Evolutionary conservation across 1,139 yeast genomes (phyloP).

Genomic region (Nakaseomyces sp.): DNA sequence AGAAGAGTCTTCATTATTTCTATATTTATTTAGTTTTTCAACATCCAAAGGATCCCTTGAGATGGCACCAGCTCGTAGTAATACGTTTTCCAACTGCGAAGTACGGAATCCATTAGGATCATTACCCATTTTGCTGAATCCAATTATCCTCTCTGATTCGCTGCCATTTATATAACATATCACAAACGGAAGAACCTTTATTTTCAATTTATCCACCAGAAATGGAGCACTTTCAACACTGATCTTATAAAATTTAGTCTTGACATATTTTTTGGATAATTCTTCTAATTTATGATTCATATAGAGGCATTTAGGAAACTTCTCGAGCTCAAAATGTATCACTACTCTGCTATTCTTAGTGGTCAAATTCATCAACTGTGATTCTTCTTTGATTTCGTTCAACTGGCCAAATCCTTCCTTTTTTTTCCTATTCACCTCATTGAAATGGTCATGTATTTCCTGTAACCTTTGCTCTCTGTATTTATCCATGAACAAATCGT

Average conservation of each 20-base stretch:
- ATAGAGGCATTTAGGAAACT: slow-evolving; percentile 49
- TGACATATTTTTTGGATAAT: slow-evolving; percentile 51
- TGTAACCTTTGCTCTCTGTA: slow-evolving; percentile 64
- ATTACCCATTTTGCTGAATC: slow-evolving; percentile 50
- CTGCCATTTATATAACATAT: slow-evolving; percentile 52
- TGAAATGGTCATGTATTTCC: slow-evolving; percentile 44
- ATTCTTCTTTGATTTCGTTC: slow-evolving; percentile 40
- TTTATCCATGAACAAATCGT: slow-evolving; percentile 43
- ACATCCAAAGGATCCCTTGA: background rate
- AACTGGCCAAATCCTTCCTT: slow-evolving; percentile 39
- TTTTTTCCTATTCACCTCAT: slow-evolving; percentile 33
- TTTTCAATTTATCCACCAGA: slow-evolving; percentile 49
- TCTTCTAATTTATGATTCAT: slow-evolving; percentile 44
- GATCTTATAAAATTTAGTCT: slow-evolving; percentile 47
- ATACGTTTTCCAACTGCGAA: slow-evolving; percentile 38
- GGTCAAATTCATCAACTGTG: slow-evolving; percentile 46
- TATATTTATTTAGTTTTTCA: background rate
- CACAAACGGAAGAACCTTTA: slow-evolving; percentile 66
- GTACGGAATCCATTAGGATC: slow-evolving; percentile 36
- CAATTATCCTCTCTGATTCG: slow-evolving; percentile 52
- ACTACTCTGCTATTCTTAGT: slow-evolving; percentile 39
- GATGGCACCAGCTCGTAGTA: background rate
- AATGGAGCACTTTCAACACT: slow-evolving; percentile 65
- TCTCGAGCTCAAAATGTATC: slow-evolving; percentile 58
- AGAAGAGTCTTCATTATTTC: background rate